These are phyloP conservation scores for Cadophora sp. DNA, from an alignment of 2,329 filamentous ascomycete genomes.

Conservation along the genomic window DNA sequence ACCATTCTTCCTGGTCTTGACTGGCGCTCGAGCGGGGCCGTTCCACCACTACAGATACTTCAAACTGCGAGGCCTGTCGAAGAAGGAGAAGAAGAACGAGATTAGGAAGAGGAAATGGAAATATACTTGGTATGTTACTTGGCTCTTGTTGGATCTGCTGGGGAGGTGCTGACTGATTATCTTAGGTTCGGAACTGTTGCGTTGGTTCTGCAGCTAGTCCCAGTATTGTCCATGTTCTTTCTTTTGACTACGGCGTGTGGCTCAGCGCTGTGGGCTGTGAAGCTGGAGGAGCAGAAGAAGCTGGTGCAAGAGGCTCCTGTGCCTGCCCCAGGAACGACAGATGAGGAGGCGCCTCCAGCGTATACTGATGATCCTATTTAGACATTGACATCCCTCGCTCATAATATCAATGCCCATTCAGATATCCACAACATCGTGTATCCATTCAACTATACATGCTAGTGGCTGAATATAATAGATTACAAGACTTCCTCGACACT, in stretches of 20 bases:
- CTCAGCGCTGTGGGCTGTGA: conserved; percentile 84
- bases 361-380: conserved; percentile 42
- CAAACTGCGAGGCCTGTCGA: conserved; percentile 75
- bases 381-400: neutral
- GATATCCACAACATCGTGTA: too few species aligned
- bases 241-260: conserved; percentile 86
- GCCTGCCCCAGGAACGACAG: conserved; percentile 19
- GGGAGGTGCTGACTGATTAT: conserved; percentile 28
- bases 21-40: conserved; percentile 85
- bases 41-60: conserved; percentile 93
- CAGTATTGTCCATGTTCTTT: conserved; percentile 92
- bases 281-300: conserved; percentile 66
- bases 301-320: conserved; percentile 33
- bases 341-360: conserved; percentile 36
- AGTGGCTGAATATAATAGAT: too few species aligned
- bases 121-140: conserved; percentile 72
- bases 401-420: too few species aligned
- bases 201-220: conserved; percentile 85
- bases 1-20: conserved; percentile 85
- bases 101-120: conserved; percentile 74
- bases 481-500: too few species aligned
- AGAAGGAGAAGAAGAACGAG: conserved; percentile 75
- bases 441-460: too few species aligned
- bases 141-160: neutral
- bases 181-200: conserved; percentile 81